phyloP scores from a whole-genome alignment of 2,329 filamentous ascomycete genomes.

The Botrytis fabae region DNA sequence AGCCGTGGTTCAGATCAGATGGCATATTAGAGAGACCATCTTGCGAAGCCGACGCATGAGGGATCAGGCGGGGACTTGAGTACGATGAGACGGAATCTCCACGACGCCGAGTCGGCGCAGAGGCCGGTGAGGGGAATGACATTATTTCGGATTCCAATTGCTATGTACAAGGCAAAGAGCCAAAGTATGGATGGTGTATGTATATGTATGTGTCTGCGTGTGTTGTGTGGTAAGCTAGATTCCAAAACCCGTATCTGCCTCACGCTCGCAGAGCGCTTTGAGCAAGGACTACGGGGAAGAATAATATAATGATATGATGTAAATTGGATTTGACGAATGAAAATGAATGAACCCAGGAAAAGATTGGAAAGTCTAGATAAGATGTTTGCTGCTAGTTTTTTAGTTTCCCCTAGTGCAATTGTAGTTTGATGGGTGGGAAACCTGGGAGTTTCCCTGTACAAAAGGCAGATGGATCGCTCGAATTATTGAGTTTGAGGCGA shows the following conservation, averaged over 20 bases:
- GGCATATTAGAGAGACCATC: constrained; percentile 28
- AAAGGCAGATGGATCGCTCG: no score
- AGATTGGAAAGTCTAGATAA: constrained; percentile 19
- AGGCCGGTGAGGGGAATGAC: constrained; percentile 34
- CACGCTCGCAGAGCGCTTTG: constrained; percentile 9
- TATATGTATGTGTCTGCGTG: neutral
- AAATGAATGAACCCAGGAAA: constrained; percentile 14
- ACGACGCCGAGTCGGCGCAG: constrained; percentile 30
- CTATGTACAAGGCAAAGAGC: neutral
- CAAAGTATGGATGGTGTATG: neutral
- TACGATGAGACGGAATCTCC: constrained; percentile 31
- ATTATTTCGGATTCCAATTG: constrained; percentile 25
- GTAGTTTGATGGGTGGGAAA: neutral
- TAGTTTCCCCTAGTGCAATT: constrained; percentile 1
- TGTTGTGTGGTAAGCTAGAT: neutral
- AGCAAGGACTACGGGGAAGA: neutral
- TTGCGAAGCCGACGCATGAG: constrained; percentile 29
- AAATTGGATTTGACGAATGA: constrained; percentile 7
- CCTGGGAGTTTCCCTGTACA: neutral
- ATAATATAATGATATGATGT: constrained; percentile 2
- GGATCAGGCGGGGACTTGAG: constrained; percentile 37
- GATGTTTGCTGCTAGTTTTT: neutral
- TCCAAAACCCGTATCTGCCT: constrained; percentile 15
- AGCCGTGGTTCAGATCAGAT: constrained; percentile 33
- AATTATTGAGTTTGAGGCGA: neutral